These are phyloP conservation scores for Letharia columbiana DNA, from an alignment of 495 filamentous ascomycete genomes.

Conservation along the genomic window DNA sequence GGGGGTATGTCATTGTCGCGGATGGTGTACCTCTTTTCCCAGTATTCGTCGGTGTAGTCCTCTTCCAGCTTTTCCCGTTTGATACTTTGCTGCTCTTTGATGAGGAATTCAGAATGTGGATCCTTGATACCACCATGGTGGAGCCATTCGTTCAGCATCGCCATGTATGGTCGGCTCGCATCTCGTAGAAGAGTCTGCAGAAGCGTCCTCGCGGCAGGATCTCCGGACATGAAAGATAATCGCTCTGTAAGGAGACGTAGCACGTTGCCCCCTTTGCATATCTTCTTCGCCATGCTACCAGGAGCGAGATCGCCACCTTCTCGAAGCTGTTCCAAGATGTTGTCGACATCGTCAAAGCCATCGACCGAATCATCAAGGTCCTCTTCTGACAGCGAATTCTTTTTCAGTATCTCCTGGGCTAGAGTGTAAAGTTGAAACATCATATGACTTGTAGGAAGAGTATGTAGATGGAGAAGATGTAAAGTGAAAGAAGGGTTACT, in stretches of 20 bases:
- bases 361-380: conserved; percentile 77
- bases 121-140: conserved; percentile 94
- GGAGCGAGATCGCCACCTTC: conserved; percentile 70
- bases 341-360: conserved; percentile 74
- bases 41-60: conserved; percentile 98
- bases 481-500: conserved; percentile 82
- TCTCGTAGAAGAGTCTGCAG: conserved; percentile 76
- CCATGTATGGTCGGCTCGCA: conserved; percentile 90
- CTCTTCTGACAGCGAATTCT: conserved; percentile 80
- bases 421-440: conserved; percentile 79
- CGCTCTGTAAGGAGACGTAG: conserved; percentile 76
- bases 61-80: conserved; percentile 81
- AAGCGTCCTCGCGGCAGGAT: conserved; percentile 73
- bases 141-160: conserved; percentile 96
- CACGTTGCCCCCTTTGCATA: conserved; percentile 90
- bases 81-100: conserved; percentile 94
- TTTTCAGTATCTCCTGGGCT: conserved; percentile 76
- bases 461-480: conserved; percentile 86
- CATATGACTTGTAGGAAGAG: conserved; percentile 80
- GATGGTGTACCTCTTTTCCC: conserved; percentile 95
- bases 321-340: conserved; percentile 71
- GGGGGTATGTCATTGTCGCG: conserved; percentile 85
- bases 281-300: conserved; percentile 75
- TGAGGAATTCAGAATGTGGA: conserved; percentile 85
- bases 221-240: conserved; percentile 80